Percentiles rank a stretch among this genome's conserved stretches.
Evolutionary conservation across 2,329 filamentous ascomycete species (phyloP).

Genomic region (Hymenoscyphus infarciens): DNA sequence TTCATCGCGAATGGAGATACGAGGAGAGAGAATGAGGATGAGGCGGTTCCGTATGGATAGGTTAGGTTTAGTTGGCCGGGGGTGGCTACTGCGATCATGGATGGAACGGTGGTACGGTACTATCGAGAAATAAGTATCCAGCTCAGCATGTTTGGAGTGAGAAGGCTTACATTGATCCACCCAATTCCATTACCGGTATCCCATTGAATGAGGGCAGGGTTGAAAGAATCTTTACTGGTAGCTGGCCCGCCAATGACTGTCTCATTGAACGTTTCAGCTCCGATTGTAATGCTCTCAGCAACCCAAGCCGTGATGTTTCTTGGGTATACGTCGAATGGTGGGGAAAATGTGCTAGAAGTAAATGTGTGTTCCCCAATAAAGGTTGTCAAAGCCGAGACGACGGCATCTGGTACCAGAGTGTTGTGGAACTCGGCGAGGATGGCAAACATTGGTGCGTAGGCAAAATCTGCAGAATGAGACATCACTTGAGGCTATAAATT

Average conservation of each 20-base stretch:
- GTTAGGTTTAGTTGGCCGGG: conserved; percentile 45
- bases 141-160: background rate
- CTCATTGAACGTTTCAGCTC: conserved; percentile 55
- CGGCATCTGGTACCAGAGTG: conserved; percentile 42
- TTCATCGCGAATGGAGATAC: conserved; percentile 46
- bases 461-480: conserved; percentile 57
- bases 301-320: conserved; percentile 60
- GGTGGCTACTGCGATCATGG: conserved; percentile 41
- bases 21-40: conserved; percentile 48
- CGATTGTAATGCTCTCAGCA: conserved; percentile 54
- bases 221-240: conserved; percentile 50
- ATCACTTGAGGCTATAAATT: conserved; percentile 35
- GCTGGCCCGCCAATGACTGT: conserved; percentile 53
- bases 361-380: conserved; percentile 55
- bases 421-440: conserved; percentile 50
- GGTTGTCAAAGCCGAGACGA: conserved; percentile 38
- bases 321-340: conserved; percentile 53
- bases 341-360: conserved; percentile 50
- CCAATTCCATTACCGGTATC: conserved; percentile 39
- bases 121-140: conserved; percentile 4
- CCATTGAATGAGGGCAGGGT: conserved; percentile 60
- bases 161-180: conserved; percentile 31
- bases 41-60: conserved; percentile 50
- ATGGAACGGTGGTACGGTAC: conserved; percentile 40
- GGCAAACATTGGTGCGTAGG: conserved; percentile 54